Conservation (phyloP, 495 filamentous ascomycete species). For the Tuber umbilicatum region DNA sequence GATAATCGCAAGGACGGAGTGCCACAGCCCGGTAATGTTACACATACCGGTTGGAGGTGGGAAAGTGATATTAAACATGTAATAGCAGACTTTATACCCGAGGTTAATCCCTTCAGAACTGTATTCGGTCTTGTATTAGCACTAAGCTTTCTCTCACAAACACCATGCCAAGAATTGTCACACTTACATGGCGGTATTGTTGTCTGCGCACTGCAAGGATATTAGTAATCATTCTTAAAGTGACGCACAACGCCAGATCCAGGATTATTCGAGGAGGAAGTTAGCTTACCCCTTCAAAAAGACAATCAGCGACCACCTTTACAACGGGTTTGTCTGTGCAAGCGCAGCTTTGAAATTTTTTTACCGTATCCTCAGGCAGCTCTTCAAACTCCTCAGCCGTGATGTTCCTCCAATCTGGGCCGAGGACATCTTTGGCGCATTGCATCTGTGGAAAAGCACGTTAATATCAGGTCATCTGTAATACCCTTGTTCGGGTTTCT, state of each 20-base stretch:
- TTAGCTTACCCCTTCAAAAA: slow-evolving; percentile 28
- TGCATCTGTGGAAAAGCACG: not conserved
- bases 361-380: not conserved
- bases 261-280: slow-evolving; percentile 10
- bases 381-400: slow-evolving; percentile 2
- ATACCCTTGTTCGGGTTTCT: not conserved
- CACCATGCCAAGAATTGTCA: not conserved
- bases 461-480: not conserved
- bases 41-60: slow-evolving; percentile 20
- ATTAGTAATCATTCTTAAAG: slow-evolving; percentile 22
- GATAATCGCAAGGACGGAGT: not conserved
- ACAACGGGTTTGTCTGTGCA: slow-evolving; percentile 14
- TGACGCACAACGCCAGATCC: not conserved
- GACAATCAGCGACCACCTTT: slow-evolving; percentile 16
- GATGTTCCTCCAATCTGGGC: not conserved
- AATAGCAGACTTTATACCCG: slow-evolving; percentile 12
- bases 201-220: slow-evolving; percentile 16
- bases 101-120: slow-evolving; percentile 14
- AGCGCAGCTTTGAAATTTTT: not conserved
- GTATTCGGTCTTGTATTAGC: not conserved
- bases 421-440: not conserved
- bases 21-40: slow-evolving; percentile 6
- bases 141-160: not conserved
- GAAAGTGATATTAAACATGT: slow-evolving; percentile 13
- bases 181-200: slow-evolving; percentile 20